Conservation (phyloP, 1,139 yeast species). For the Lodderomyces beijingensis region DNA sequence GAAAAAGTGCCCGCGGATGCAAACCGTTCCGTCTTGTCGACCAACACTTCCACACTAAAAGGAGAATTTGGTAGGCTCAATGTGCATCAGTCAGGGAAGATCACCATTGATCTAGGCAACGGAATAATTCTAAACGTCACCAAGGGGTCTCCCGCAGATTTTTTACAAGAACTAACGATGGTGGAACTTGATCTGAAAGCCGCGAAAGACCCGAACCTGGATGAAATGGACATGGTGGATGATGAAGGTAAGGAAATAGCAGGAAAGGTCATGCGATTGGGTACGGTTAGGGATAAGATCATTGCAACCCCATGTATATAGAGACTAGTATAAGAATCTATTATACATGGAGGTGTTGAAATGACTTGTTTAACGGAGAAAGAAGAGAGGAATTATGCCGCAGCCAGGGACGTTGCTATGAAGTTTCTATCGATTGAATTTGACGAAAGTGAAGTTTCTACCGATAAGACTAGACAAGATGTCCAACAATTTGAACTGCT, state of each 20-base stretch:
- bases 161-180: conserved; percentile 72
- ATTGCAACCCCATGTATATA: conserved; percentile 43
- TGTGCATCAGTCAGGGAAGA: conserved; percentile 76
- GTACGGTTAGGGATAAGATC: conserved; percentile 56
- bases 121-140: conserved; percentile 61
- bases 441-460: conserved; percentile 6
- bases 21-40: conserved; percentile 10
- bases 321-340: not conserved
- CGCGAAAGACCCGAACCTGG: conserved; percentile 11
- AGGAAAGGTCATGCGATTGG: conserved; percentile 53
- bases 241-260: conserved; percentile 35
- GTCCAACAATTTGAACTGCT: conserved; percentile 2
- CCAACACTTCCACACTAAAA: conserved; percentile 13
- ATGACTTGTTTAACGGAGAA: conserved; percentile 13
- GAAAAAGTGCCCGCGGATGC: conserved; percentile 5
- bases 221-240: conserved; percentile 27
- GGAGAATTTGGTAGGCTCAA: conserved; percentile 74
- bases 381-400: conserved; percentile 13
- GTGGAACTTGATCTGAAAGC: conserved; percentile 29
- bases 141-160: conserved; percentile 69
- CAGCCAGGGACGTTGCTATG: conserved; percentile 19
- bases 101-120: conserved; percentile 71
- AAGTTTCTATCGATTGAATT: conserved; percentile 16
- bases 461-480: conserved; percentile 1
- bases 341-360: too few relatives aligned